Evolutionary conservation across 208 protist genomes (phyloP).

Genomic region (Wallacemonas rigidus): DNA sequence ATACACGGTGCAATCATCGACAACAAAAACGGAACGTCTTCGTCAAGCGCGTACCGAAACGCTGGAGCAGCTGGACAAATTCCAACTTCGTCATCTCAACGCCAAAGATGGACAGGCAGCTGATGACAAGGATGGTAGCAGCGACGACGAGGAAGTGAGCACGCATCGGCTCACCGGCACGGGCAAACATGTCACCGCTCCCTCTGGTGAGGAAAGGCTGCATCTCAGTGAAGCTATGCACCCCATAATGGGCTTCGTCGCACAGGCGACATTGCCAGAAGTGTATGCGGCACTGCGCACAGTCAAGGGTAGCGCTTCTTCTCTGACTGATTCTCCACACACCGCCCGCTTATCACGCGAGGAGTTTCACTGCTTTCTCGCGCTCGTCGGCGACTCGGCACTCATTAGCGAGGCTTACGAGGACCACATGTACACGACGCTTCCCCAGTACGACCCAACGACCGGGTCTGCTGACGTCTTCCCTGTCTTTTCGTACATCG

Average conservation of each 20-base stretch:
- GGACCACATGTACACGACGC: constrained; percentile 35
- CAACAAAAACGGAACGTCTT: constrained; percentile 18
- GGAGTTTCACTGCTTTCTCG: constrained; percentile 41
- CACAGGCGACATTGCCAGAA: constrained; percentile 42
- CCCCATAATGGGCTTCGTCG: constrained; percentile 66
- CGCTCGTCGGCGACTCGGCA: constrained; percentile 21
- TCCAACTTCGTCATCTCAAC: constrained; percentile 36
- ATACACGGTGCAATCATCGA: constrained; percentile 24
- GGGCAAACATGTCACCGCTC: not conserved
- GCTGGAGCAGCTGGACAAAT: constrained; percentile 30
- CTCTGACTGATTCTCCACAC: constrained; percentile 1
- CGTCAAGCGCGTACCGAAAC: constrained; percentile 23
- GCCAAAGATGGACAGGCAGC: constrained; percentile 1
- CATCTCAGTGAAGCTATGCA: constrained; percentile 28
- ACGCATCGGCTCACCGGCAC: constrained; percentile 16
- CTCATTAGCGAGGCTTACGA: constrained; percentile 55
- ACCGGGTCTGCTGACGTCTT: constrained; percentile 30
- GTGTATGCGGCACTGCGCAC: constrained; percentile 43
- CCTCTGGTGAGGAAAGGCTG: constrained; percentile 1
- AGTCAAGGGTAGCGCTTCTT: constrained; percentile 26
- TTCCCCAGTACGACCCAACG: constrained; percentile 28
- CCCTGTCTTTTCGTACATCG: constrained; percentile 56
- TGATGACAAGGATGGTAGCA: constrained; percentile 15
- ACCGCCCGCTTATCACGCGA: not conserved
- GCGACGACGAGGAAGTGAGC: constrained; percentile 12